Evolutionary conservation across 768 basidiomycete species (phyloP).

Genomic region (Lanmaoa rubissima): DNA sequence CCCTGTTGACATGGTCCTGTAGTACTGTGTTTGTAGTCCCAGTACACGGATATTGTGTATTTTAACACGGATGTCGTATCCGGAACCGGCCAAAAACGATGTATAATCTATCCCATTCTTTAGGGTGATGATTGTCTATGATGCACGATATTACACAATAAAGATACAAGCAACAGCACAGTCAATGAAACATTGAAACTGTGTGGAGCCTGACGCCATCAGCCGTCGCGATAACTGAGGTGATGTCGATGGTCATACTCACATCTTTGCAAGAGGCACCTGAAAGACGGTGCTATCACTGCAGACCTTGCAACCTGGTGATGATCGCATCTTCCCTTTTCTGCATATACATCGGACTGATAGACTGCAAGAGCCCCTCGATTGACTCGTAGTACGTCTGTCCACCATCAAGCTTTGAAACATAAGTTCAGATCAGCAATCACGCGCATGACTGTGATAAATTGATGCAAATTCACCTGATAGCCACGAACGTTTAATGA

Average conservation of each 20-base stretch:
- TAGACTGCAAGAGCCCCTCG: slow-evolving; percentile 53
- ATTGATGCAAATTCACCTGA: slow-evolving; percentile 38
- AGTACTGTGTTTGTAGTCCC: background rate
- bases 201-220: background rate
- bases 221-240: background rate
- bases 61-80: background rate
- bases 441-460: background rate
- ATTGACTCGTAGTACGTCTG: slow-evolving; percentile 55
- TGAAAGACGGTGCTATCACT: slow-evolving; percentile 12
- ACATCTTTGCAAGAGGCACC: slow-evolving; percentile 3
- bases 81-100: background rate
- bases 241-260: slow-evolving; percentile 1
- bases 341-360: slow-evolving; percentile 53
- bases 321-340: slow-evolving; percentile 48
- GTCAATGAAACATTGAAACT: background rate
- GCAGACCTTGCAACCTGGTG: slow-evolving; percentile 45
- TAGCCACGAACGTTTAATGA: slow-evolving; percentile 55
- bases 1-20: slow-evolving; percentile 1
- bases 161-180: slow-evolving; percentile 3
- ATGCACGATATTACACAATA: slow-evolving; percentile 16
- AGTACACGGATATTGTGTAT: background rate
- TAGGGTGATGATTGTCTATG: background rate
- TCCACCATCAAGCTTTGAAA: slow-evolving; percentile 26
- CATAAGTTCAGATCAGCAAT: slow-evolving; percentile 12
- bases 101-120: background rate